Percentiles rank a stretch among this genome's conserved stretches.
Conservation (phyloP, 1,284 basidiomycete genomes). For the Ceratobasidium sp. region DNA sequence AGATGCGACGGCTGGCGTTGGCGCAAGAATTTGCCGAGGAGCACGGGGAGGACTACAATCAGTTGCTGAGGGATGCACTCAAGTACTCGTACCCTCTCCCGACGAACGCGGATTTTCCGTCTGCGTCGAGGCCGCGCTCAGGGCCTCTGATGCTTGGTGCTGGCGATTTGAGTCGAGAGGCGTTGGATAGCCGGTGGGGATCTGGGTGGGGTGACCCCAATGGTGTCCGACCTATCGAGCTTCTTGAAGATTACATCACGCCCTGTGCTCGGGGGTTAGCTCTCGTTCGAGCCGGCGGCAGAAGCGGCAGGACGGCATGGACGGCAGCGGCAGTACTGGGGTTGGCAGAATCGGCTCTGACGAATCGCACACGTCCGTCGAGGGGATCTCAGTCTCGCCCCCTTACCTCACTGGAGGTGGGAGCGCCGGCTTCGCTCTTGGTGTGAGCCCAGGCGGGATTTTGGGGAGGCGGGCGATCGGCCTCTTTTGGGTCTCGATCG, state of each 20-base stretch:
- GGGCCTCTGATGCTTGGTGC: conserved; percentile 2
- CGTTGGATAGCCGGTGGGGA: conserved; percentile 26
- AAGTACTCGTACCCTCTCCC: background rate
- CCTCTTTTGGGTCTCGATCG: too few species aligned
- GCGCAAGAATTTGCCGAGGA: conserved; percentile 5
- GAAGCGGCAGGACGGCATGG: conserved; percentile 3
- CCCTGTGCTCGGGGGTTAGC: background rate
- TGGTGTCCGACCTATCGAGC: background rate
- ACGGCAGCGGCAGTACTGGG: conserved; percentile 10
- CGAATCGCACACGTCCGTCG: conserved; percentile 28
- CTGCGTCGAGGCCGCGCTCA: background rate
- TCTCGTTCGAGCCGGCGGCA: background rate
- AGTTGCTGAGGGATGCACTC: too few species aligned
- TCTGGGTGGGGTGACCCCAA: conserved; percentile 26
- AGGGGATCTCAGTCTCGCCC: background rate
- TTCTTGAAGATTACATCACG: conserved; percentile 9
- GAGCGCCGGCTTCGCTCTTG: background rate
- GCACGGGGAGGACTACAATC: background rate
- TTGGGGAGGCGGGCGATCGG: too few species aligned
- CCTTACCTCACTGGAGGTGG: background rate
- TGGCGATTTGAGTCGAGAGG: conserved; percentile 24
- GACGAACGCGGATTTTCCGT: background rate
- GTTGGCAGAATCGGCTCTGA: conserved; percentile 30
- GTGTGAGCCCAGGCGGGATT: background rate
- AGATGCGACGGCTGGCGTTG: background rate